A percentile compares a stretch with the other conserved stretches of the same genome.
These are phyloP conservation scores for Aspergillus sp. DNA, from an alignment of 2,329 filamentous ascomycete species.

Conservation along the genomic window DNA sequence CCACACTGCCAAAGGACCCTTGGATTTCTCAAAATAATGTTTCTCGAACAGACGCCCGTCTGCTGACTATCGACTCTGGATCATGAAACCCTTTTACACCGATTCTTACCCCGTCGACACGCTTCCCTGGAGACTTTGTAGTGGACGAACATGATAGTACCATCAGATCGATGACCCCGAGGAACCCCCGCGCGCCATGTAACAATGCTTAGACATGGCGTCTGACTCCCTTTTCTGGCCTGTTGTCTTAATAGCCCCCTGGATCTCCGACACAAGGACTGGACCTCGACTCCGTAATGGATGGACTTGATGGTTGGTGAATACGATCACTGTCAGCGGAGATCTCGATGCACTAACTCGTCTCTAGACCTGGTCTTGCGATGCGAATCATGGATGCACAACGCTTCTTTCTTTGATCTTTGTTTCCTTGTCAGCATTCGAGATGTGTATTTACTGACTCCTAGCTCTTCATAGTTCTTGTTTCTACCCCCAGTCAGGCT, in stretches of 20 bases:
- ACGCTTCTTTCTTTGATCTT: slow-evolving; percentile 12
- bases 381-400: slow-evolving; percentile 20
- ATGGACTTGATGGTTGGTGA: slow-evolving; percentile 10
- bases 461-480: slow-evolving; percentile 28
- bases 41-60: background rate
- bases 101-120: background rate
- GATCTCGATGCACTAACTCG: slow-evolving; percentile 3
- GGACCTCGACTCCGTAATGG: slow-evolving; percentile 7
- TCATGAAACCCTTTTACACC: slow-evolving; percentile 2
- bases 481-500: slow-evolving; percentile 18
- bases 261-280: slow-evolving; percentile 7
- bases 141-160: background rate
- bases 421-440: slow-evolving; percentile 12
- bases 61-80: background rate
- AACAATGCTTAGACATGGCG: slow-evolving; percentile 1
- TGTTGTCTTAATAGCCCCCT: slow-evolving; percentile 2
- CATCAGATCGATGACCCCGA: background rate
- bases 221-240: slow-evolving; percentile 5
- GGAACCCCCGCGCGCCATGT: slow-evolving; percentile 1
- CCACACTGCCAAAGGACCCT: background rate
- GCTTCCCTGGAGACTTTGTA: background rate
- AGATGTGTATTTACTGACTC: slow-evolving; percentile 33
- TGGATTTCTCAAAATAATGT: slow-evolving; percentile 1
- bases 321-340: background rate
- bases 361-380: background rate